These are phyloP conservation scores for Gossypium arboreum DNA, from an alignment of 345 rosid species.

Conservation along the genomic window DNA sequence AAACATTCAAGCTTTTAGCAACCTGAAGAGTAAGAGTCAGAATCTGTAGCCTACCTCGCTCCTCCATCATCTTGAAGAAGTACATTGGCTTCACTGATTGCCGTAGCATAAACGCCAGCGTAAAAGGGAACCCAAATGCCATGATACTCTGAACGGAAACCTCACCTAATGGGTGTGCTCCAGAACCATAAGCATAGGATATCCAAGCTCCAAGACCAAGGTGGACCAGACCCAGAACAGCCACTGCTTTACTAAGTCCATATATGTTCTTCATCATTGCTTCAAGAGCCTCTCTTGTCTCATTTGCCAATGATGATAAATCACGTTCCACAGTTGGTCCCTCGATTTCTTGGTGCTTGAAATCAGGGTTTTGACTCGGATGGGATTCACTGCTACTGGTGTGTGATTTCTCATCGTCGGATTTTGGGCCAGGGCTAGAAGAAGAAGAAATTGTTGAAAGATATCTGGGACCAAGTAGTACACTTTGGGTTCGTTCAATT, in stretches of 20 bases:
- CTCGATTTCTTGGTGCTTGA: slow-evolving; percentile 93
- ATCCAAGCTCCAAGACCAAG: slow-evolving; percentile 68
- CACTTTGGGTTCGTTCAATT: background rate
- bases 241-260: slow-evolving; percentile 57
- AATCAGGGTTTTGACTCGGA: slow-evolving; percentile 50
- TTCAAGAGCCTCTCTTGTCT: slow-evolving; percentile 70
- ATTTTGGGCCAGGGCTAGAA: slow-evolving; percentile 25
- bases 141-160: slow-evolving; percentile 59
- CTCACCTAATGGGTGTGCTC: slow-evolving; percentile 42
- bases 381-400: slow-evolving; percentile 19
- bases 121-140: slow-evolving; percentile 78
- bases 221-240: slow-evolving; percentile 60
- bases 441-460: slow-evolving; percentile 36
- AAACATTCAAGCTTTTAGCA: slow-evolving; percentile 60
- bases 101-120: slow-evolving; percentile 75
- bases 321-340: slow-evolving; percentile 93
- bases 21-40: slow-evolving; percentile 71
- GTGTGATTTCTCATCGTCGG: slow-evolving; percentile 25
- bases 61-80: slow-evolving; percentile 91
- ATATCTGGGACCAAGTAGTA: slow-evolving; percentile 27
- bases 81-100: slow-evolving; percentile 74
- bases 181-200: slow-evolving; percentile 45
- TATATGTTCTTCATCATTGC: slow-evolving; percentile 71
- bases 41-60: slow-evolving; percentile 81
- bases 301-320: slow-evolving; percentile 65